phyloP scores from a whole-genome alignment of 2,329 filamentous ascomycete genomes.

The Coniochaeta sp. region DNA sequence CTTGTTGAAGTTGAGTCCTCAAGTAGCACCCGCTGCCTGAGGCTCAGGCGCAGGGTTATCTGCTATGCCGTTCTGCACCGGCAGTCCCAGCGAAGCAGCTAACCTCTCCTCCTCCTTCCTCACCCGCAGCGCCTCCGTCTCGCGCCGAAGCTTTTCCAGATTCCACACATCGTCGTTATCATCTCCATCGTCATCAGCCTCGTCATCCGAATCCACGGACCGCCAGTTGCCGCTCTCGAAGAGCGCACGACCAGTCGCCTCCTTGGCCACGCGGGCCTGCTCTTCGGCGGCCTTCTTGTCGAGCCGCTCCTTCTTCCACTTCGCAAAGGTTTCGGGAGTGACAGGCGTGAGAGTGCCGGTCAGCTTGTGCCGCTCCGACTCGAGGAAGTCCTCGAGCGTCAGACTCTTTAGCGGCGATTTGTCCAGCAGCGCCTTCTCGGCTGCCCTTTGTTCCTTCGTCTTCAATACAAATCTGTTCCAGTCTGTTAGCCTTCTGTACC shows the following conservation, averaged over 20 bases:
- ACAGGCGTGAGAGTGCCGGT: constrained; percentile 89
- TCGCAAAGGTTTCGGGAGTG: constrained; percentile 83
- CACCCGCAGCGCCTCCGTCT: constrained; percentile 71
- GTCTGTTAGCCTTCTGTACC: neutral
- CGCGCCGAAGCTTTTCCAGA: constrained; percentile 69
- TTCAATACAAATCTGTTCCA: constrained; percentile 80
- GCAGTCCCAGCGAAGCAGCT: constrained; percentile 8
- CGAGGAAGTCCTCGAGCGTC: constrained; percentile 94
- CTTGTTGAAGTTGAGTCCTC: neutral
- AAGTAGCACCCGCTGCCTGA: neutral
- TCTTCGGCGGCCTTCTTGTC: constrained; percentile 92
- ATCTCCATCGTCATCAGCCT: constrained; percentile 54
- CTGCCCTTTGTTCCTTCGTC: constrained; percentile 92
- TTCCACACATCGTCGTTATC: constrained; percentile 59
- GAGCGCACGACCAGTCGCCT: constrained; percentile 87
- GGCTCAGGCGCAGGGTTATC: neutral
- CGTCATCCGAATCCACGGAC: constrained; percentile 54
- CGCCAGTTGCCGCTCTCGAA: constrained; percentile 97
- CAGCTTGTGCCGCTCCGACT: constrained; percentile 92
- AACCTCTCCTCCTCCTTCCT: constrained; percentile 72
- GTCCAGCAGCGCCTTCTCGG: constrained; percentile 91
- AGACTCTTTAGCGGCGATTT: constrained; percentile 92
- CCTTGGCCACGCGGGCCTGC: constrained; percentile 82
- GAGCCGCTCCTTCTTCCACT: constrained; percentile 92
- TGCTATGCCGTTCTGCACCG: neutral